Base-by-base conservation (phyloP, 2,329 filamentous ascomycete genomes). In the Fusarium fracticaudum region DNA sequence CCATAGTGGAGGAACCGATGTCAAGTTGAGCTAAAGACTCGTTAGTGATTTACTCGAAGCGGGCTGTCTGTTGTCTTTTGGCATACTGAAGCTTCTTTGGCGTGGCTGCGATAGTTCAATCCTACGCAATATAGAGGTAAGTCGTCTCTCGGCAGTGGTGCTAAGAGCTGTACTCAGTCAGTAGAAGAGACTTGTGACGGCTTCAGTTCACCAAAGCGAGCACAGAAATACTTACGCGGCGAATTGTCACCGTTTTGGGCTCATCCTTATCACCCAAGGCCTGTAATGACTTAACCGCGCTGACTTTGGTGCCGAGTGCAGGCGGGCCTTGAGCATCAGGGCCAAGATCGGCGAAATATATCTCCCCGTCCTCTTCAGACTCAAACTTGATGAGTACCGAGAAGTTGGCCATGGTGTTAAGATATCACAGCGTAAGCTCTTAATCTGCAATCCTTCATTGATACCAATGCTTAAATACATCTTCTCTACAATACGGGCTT, bases 1-100 rank as follows among this genome's bases (percentile, higher is more conserved):
- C 54, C 54, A 58, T 6, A 58, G 29, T 17, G 54, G 40, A 15
- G 54, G 54, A 15, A 43, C 40, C 2, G 54, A 58, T 1, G 29
- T 20, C 40, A 57, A 11, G 6, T 8, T 57, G n/a, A 58, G 38
- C 40, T 58, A 9, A 7, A 8, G 8, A 7, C 8, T 3, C n/a
- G 12, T 57, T 43, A 57, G 22, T 4, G 1, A 29, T 24, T 38
- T 7, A 26, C 24, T 15, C 9, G 2, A 8, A 35, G 31, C 1
- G 5, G 15, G 3, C 7, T 22, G 1, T 17, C 13, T 12, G 2
- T 26, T 13, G 7, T 3, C 2, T 5, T 33, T 44, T 26, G 22
- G 2, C 26, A 20, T 45, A 58, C 54, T 15, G 40, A 45, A 17
- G 40, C 40, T 45, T 58, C 54, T 26, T 58, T 45, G 13, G 54